A percentile compares a stretch with the other conserved stretches of the same genome.
These are phyloP conservation scores for Gaertneriomyces sp. DNA, from an alignment of 192 early-diverging fungal genomes.

Conservation along the genomic window DNA sequence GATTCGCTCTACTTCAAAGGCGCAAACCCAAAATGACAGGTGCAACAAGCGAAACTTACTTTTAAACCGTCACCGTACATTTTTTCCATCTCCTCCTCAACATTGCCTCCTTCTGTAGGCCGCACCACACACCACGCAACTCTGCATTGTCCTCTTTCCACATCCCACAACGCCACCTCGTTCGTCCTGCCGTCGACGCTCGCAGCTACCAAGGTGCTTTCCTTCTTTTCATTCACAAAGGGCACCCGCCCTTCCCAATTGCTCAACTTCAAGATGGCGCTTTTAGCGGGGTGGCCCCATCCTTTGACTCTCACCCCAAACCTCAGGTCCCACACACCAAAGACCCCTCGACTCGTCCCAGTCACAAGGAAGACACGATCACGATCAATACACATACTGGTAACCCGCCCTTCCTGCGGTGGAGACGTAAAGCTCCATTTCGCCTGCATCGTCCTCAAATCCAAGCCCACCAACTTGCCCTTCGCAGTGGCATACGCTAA, in stretches of 20 bases:
- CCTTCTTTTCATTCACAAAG: no score
- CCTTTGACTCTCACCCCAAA: constrained; percentile 66
- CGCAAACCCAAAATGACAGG: neutral
- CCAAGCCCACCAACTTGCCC: constrained; percentile 68
- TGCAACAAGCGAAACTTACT: constrained; percentile 17
- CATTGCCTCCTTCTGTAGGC: constrained; percentile 11
- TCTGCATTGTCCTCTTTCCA: constrained; percentile 63
- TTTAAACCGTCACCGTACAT: constrained; percentile 45
- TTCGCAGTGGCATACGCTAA: constrained; percentile 66
- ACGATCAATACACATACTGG: constrained; percentile 63
- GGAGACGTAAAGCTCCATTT: constrained; percentile 53
- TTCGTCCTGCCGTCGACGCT: constrained; percentile 60
- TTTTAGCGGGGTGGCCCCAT: constrained; percentile 72
- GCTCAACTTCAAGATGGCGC: constrained; percentile 49
- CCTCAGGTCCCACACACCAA: constrained; percentile 75
- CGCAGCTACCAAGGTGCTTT: constrained; percentile 44
- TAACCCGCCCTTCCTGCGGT: constrained; percentile 56
- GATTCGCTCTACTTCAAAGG: no score
- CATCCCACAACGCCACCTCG: constrained; percentile 81
- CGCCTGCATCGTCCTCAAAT: constrained; percentile 69
- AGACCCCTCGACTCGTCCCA: constrained; percentile 71
- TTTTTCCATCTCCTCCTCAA: constrained; percentile 35
- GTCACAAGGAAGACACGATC: constrained; percentile 63
- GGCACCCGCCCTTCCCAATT: neutral
- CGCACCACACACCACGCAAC: constrained; percentile 66